Base-by-base conservation (phyloP, 305 asterid genomes). In the Solanum hybrid region DNA sequence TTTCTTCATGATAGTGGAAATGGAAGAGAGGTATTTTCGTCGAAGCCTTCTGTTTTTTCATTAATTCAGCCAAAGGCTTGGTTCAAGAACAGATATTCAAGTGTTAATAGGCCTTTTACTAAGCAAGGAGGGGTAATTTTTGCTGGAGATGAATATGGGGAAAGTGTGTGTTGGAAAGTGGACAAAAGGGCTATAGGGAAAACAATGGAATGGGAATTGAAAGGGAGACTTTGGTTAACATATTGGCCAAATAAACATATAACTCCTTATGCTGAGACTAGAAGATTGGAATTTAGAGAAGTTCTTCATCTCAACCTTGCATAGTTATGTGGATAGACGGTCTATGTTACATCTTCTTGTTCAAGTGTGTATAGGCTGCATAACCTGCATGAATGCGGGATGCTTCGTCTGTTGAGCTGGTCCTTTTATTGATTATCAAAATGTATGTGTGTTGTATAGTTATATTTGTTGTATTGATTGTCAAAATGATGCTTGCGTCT, bases 111-210 rank as follows among this genome's bases (percentile, higher is more conserved):
- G 91, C 98, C 98, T 1, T 96, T 97, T 35, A 97, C 97, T 0
- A 89, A 94, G 93, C 95, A 93, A 31, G 99, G 98, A 22, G 98
- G 98, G 80, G 96, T 97, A 51, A 91, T 97, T 0, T 97, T 97
- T 39, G 98, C 99, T 1, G 96, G 97, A 0, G 98, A 97, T 86
- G 98, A 95, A 92, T 97, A 97, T 78, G 99, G 99, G n/a, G 98
- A 95, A 84, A 89, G 93, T 8, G 98, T 95, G 91, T 93, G 95
- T 34, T 97, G 98, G 98, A 96, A 95, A 87, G 93, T 97, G 91
- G 98, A 95, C 14, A 94, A 75, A 40, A 80, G 89, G 4, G 93
- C 94, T 29, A 3, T 91, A 91, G 98, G 97, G 85, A 91, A 91
- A 90, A 61, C 77, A 29, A 93, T 95, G 98, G 99, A 97, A 89